Conservation (phyloP, 1,139 yeast species). For the Yamadazyma oceani region DNA sequence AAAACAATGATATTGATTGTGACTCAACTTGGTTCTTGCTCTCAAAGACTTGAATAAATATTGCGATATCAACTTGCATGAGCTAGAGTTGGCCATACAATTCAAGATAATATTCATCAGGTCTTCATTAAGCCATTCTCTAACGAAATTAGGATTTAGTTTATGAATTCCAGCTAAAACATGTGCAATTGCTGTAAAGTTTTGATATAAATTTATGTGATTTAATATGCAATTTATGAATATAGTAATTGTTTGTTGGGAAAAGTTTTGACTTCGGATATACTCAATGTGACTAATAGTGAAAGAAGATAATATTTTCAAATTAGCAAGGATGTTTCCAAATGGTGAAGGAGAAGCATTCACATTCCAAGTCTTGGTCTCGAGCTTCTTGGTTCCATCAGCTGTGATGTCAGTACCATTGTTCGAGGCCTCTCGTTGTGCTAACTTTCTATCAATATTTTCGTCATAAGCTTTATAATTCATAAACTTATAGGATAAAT, state of each 20-base stretch:
- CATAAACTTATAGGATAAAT: conserved; percentile 32
- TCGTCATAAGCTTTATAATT: conserved; percentile 26
- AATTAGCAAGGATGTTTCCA: conserved; percentile 38
- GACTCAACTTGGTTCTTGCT: conserved; percentile 12
- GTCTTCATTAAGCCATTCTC: conserved; percentile 28
- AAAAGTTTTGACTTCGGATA: conserved; percentile 18
- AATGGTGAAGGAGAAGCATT: conserved; percentile 23
- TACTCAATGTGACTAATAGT: conserved; percentile 27
- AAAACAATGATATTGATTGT: conserved; percentile 21
- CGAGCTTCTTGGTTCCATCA: conserved; percentile 14
- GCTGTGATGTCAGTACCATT: conserved; percentile 7
- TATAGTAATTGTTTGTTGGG: conserved; percentile 24
- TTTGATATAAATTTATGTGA: conserved; percentile 37
- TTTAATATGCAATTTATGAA: conserved; percentile 40
- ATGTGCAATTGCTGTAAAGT: conserved; percentile 32
- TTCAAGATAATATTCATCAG: conserved; percentile 33
- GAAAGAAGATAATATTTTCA: conserved; percentile 24
- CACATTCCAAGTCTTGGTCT: conserved; percentile 24
- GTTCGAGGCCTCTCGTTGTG: conserved; percentile 7
- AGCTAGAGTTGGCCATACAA: conserved; percentile 29
- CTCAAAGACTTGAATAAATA: conserved; percentile 24
- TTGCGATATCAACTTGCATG: conserved; percentile 29
- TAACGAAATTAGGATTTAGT: conserved; percentile 17
- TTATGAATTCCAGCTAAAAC: conserved; percentile 23
- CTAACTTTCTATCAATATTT: conserved; percentile 19